Evolutionary conservation across 306 rosid species (phyloP), one percentile per base, ranked within the genome.

Genomic region (Acacia confusa): DNA sequence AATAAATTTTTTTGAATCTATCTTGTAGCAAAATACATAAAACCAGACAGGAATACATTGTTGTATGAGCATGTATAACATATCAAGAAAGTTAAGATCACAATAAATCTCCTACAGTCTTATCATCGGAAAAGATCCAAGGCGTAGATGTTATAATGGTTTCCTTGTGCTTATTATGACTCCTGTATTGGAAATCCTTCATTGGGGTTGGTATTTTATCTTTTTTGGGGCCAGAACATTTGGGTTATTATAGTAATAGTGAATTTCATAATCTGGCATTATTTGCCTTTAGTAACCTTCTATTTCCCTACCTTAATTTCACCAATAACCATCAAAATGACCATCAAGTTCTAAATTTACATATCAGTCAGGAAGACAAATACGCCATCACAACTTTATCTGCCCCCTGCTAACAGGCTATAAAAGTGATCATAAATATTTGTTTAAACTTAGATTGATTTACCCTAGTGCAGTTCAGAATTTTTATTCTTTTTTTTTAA

Each of bases 371-470:
- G 55, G 27, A 40, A 32, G 28, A 47, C n/a, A 9, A 79, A n/a
- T 44, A 7, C 3, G 47, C 53, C 72, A 75, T 66, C 53, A 67
- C 66, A 41, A 78, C 64, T 72, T 27, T 58, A 72, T 64, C 77
- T 65, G 65, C 55, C 67, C 65, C 66, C 76, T 50, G 79, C 82
- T 34, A 79, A 36, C 44, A 70, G 32, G 70, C 68, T 36, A 34
- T 30, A 78, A 57, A 64, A 55, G 14, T 24, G 24, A 7, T 19
- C 45, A 7, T 4, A 13, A 1, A 65, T 50, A 61, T 14, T 24
- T 72, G 69, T 20, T 41, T 34, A 9, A 52, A 34, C 44, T 32
- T 9, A 27, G 20, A 72, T 4, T 58, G 24, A 41, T 11, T 70
- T 8, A 44, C 50, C 25, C 60, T 82, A 14, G 32, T 22, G 28